Percentiles rank a stretch among this genome's conserved stretches.
These are phyloP conservation scores for Penicillium sp. DNA, from an alignment of 2,329 filamentous ascomycete species.

Conservation along the genomic window DNA sequence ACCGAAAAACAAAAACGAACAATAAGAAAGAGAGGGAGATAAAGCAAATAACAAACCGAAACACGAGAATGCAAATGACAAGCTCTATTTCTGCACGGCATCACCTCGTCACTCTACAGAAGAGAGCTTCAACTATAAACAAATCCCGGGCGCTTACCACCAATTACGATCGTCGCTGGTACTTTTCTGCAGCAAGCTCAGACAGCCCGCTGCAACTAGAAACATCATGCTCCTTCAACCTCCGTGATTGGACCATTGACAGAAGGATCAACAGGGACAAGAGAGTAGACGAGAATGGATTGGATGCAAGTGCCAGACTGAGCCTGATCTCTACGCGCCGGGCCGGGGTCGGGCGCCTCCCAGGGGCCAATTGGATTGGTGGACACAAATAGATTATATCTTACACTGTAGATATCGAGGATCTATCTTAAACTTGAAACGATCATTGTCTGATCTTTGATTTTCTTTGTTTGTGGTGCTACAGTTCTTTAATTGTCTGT, in stretches of 20 bases:
- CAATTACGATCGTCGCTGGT: constrained; percentile 12
- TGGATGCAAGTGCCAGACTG: constrained; percentile 9
- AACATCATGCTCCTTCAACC: neutral
- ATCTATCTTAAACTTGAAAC: neutral
- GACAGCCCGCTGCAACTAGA: constrained; percentile 15
- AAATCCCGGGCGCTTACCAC: constrained; percentile 1
- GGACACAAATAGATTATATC: constrained; percentile 18
- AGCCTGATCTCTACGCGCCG: constrained; percentile 20
- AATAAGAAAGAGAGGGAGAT: neutral
- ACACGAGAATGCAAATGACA: constrained; percentile 2
- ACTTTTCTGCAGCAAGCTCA: constrained; percentile 18
- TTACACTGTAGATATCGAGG: neutral
- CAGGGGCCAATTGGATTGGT: constrained; percentile 9
- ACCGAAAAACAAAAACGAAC: neutral
- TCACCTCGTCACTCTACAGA: neutral
- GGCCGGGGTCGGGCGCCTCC: constrained; percentile 20
- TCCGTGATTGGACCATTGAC: constrained; percentile 8
- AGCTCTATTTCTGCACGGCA: constrained; percentile 15
- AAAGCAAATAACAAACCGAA: neutral
- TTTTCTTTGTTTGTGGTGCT: neutral
- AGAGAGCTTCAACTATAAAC: constrained; percentile 7
- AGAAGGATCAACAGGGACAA: constrained; percentile 13
- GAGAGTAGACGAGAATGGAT: constrained; percentile 2
- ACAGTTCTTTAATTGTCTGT: too few relatives aligned
- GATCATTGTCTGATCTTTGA: neutral